phyloP scores from a whole-genome alignment of 495 filamentous ascomycete genomes.

The Annulohypoxylon maeteangense region DNA sequence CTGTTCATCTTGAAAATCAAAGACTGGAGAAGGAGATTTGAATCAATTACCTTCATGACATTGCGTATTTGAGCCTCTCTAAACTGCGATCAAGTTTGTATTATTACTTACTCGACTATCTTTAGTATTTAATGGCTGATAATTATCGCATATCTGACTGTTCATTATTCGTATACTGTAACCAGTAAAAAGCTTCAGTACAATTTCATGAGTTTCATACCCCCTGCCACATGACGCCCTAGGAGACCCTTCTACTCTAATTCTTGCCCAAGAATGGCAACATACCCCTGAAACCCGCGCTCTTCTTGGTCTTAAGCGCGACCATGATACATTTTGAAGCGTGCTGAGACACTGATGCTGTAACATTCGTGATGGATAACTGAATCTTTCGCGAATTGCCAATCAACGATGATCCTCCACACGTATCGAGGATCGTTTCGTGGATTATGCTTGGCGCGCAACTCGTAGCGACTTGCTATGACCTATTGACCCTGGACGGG shows the following conservation, averaged over 20 bases:
- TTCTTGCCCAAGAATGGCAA: conserved; percentile 23
- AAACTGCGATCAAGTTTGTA: background rate
- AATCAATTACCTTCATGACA: background rate
- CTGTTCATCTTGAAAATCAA: conserved; percentile 9
- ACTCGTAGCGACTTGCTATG: conserved; percentile 26
- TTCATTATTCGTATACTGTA: background rate
- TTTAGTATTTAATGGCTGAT: background rate
- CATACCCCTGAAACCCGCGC: background rate
- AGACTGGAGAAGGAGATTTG: background rate
- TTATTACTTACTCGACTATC: background rate
- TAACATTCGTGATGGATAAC: conserved; percentile 20
- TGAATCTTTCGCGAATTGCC: conserved; percentile 24
- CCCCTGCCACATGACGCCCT: conserved; percentile 7
- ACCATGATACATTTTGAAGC: conserved; percentile 29
- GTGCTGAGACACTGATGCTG: conserved; percentile 38
- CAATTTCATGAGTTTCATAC: conserved; percentile 27
- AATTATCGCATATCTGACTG: background rate
- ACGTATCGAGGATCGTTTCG: conserved; percentile 27
- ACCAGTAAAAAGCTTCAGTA: conserved; percentile 6
- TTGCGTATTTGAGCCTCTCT: background rate
- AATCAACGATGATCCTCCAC: conserved; percentile 35
- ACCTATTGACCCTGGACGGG: conserved; percentile 16
- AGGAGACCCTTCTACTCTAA: conserved; percentile 5
- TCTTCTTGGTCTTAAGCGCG: conserved; percentile 16
- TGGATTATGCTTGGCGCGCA: conserved; percentile 18